These are phyloP conservation scores for Chlorophyllum brunneum DNA, from an alignment of 768 basidiomycete species.

Conservation along the genomic window DNA sequence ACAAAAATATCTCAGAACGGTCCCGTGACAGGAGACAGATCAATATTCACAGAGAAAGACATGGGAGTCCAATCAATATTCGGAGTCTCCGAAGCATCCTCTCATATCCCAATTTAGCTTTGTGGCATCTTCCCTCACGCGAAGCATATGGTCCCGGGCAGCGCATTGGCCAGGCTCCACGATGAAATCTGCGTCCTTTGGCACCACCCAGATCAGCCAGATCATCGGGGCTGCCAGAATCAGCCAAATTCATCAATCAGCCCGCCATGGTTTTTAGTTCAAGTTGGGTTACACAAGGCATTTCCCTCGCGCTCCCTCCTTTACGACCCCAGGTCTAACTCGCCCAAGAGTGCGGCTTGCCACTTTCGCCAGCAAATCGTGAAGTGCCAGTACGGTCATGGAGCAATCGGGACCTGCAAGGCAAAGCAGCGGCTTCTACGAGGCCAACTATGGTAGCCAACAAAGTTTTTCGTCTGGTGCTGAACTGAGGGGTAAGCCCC, in stretches of 20 bases:
- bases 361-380: conserved; percentile 8
- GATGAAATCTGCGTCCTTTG: conserved; percentile 3
- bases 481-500: conserved; percentile 30
- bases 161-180: not conserved
- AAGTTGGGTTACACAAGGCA: conserved; percentile 3
- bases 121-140: conserved; percentile 19
- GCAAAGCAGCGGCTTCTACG: conserved; percentile 33
- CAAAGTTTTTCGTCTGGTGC: conserved; percentile 28
- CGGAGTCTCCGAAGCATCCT: not conserved
- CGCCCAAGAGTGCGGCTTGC: conserved; percentile 8
- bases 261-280: conserved; percentile 6
- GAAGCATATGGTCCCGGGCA: conserved; percentile 21
- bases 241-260: not conserved
- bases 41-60: too few species aligned
- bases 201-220: not conserved
- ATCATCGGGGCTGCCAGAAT: conserved; percentile 1
- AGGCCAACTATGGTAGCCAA: conserved; percentile 21
- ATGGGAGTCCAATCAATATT: too few species aligned
- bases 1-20: not conserved
- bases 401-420: conserved; percentile 30
- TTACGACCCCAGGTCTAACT: conserved; percentile 11
- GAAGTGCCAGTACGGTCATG: conserved; percentile 25
- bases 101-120: conserved; percentile 12
- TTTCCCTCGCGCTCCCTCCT: not conserved
- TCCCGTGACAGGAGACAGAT: conserved; percentile 8